Evolutionary conservation across 306 rosid genomes (phyloP).

Genomic region (Cucumis melo): DNA sequence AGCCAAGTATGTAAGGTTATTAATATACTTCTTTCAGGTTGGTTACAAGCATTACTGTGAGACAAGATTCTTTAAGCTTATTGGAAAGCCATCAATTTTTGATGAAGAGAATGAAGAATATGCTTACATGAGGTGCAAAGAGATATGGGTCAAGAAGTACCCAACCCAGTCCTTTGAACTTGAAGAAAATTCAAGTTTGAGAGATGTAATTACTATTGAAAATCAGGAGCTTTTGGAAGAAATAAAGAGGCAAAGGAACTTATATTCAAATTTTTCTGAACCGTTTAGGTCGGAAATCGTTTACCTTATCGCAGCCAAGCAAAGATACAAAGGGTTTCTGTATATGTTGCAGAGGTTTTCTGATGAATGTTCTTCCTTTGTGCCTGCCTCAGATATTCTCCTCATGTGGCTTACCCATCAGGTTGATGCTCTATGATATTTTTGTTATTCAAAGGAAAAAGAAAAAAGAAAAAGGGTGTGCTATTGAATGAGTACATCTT

Average conservation of each 20-base stretch:
- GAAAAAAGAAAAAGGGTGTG: not conserved
- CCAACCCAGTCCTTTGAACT: constrained; percentile 69
- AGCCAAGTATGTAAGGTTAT: not conserved
- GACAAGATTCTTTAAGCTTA: constrained; percentile 41
- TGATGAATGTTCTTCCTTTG: constrained; percentile 38
- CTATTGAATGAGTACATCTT: not conserved
- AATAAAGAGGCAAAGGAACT: constrained; percentile 30
- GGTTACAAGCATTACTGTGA: constrained; percentile 59
- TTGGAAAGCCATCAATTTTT: constrained; percentile 54
- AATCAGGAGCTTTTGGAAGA: constrained; percentile 27
- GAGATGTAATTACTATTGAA: not conserved
- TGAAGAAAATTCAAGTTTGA: constrained; percentile 28
- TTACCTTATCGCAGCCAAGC: constrained; percentile 61
- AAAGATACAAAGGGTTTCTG: constrained; percentile 68
- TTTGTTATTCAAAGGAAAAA: not conserved
- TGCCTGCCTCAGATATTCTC: constrained; percentile 69
- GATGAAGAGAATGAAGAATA: constrained; percentile 86
- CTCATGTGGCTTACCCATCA: constrained; percentile 85
- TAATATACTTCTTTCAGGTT: constrained; percentile 19
- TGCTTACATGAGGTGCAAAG: constrained; percentile 51
- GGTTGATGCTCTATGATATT: constrained; percentile 22
- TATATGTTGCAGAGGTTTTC: constrained; percentile 29
- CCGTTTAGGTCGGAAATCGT: constrained; percentile 57
- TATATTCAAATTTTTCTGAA: constrained; percentile 38
- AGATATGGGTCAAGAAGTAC: constrained; percentile 47